Evolutionary conservation across 371 early-diverging fungal genomes (phyloP).

Genomic region (Syncephalastrum sp.): DNA sequence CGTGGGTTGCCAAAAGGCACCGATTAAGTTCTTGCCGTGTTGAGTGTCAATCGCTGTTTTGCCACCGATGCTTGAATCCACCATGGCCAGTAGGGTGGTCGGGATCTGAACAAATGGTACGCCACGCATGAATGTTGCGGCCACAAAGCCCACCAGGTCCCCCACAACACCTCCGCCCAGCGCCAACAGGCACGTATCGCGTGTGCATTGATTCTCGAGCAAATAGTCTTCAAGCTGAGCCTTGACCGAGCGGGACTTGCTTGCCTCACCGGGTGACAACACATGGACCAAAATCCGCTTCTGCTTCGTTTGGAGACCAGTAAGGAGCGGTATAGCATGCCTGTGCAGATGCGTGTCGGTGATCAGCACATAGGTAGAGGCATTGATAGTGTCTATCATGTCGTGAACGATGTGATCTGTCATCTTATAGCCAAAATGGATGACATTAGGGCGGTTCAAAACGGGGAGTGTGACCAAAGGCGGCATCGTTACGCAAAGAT

Average conservation of each 20-base stretch:
- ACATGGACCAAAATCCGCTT: slow-evolving; percentile 65
- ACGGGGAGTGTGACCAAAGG: slow-evolving; percentile 19
- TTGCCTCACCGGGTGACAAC: slow-evolving; percentile 82
- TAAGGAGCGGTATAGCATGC: slow-evolving; percentile 34
- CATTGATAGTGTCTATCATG: slow-evolving; percentile 54
- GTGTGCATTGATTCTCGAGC: slow-evolving; percentile 75
- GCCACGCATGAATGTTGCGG: slow-evolving; percentile 96
- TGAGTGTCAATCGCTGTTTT: slow-evolving; percentile 94
- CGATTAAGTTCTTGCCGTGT: slow-evolving; percentile 92
- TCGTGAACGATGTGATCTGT: slow-evolving; percentile 67
- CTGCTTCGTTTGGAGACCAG: slow-evolving; percentile 4
- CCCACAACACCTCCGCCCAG: slow-evolving; percentile 96
- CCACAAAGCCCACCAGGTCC: slow-evolving; percentile 91
- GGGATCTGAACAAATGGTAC: slow-evolving; percentile 89
- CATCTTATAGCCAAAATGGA: slow-evolving; percentile 72
- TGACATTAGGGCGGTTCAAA: slow-evolving; percentile 19
- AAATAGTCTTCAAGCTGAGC: slow-evolving; percentile 86
- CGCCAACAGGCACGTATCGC: slow-evolving; percentile 88
- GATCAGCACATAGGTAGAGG: slow-evolving; percentile 78
- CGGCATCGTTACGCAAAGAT: not conserved
- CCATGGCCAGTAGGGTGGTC: slow-evolving; percentile 95
- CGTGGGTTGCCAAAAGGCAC: slow-evolving; percentile 95
- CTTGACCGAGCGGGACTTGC: slow-evolving; percentile 82
- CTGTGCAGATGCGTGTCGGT: slow-evolving; percentile 81
- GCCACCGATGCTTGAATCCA: slow-evolving; percentile 94